A percentile compares a stretch with the other conserved stretches of the same genome.
Conservation (phyloP, 805 yeast genomes). For the Blastobotrys parvus region DNA sequence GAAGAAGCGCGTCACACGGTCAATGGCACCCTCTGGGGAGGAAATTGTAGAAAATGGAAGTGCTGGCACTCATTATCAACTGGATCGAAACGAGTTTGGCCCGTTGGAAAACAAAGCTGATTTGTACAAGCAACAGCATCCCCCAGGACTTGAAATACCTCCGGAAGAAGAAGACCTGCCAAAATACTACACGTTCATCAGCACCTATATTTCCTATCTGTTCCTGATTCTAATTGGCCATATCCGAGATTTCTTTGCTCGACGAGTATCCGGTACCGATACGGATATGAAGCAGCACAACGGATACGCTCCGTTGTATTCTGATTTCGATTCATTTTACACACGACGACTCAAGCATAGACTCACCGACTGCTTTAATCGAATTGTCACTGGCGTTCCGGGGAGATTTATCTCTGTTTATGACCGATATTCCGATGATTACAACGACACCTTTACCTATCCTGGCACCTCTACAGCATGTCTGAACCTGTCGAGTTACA, state of each 20-base stretch:
- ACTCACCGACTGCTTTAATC: slow-evolving; percentile 88
- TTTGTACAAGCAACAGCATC: slow-evolving; percentile 52
- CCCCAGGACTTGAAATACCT: slow-evolving; percentile 47
- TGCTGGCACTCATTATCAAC: background rate
- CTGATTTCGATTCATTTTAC: slow-evolving; percentile 89
- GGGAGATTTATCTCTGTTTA: slow-evolving; percentile 82
- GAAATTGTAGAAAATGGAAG: background rate
- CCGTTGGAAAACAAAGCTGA: slow-evolving; percentile 30
- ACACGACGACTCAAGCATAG: slow-evolving; percentile 85
- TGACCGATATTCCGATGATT: slow-evolving; percentile 64
- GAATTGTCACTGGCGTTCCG: slow-evolving; percentile 97
- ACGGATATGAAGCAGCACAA: slow-evolving; percentile 62
- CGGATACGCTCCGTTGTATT: slow-evolving; percentile 94
- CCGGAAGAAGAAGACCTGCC: slow-evolving; percentile 69
- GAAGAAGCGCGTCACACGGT: too few relatives aligned
- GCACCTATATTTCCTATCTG: slow-evolving; percentile 80
- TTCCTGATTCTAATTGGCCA: slow-evolving; percentile 85
- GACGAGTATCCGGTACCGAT: slow-evolving; percentile 51
- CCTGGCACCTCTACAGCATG: slow-evolving; percentile 72
- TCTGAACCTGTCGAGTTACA: slow-evolving; percentile 81
- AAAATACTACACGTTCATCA: slow-evolving; percentile 65
- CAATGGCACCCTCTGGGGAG: too few relatives aligned
- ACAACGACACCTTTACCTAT: slow-evolving; percentile 56
- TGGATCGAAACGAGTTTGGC: slow-evolving; percentile 19
- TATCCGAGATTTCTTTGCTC: slow-evolving; percentile 79